Percentiles rank a stretch among this genome's conserved stretches.
These are phyloP conservation scores for Macrocybe gigantea DNA, from an alignment of 768 basidiomycete species.

Conservation along the genomic window DNA sequence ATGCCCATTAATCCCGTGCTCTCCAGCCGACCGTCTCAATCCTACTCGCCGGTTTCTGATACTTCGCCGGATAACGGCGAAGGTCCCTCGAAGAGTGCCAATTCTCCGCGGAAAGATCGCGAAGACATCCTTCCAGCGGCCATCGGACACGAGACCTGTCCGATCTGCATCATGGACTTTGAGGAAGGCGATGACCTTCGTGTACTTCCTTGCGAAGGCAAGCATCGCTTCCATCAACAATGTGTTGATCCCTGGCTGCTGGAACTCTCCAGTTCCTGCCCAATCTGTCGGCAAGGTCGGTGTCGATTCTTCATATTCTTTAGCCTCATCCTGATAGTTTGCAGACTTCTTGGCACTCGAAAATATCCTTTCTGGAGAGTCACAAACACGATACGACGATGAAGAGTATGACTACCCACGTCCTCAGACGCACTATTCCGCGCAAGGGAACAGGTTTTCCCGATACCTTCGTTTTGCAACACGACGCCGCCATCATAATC, in stretches of 20 bases:
- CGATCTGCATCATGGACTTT: constrained; percentile 93
- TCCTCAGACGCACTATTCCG: constrained; percentile 6
- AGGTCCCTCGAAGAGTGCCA: constrained; percentile 11
- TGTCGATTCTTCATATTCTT: background rate
- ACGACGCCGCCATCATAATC: constrained; percentile 22
- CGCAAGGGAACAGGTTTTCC: constrained; percentile 40
- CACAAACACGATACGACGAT: constrained; percentile 10
- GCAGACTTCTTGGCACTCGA: constrained; percentile 59
- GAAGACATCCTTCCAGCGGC: constrained; percentile 51
- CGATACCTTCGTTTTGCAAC: constrained; percentile 51
- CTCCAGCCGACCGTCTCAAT: background rate
- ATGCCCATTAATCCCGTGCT: background rate
- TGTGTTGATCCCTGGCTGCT: constrained; percentile 95
- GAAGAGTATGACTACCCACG: constrained; percentile 13
- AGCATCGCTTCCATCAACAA: constrained; percentile 83
- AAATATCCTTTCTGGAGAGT: constrained; percentile 39
- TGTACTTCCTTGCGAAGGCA: constrained; percentile 85
- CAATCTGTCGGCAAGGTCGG: constrained; percentile 86
- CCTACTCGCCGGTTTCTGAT: background rate
- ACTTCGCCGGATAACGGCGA: constrained; percentile 12
- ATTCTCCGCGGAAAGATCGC: constrained; percentile 6
- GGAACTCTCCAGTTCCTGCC: constrained; percentile 85
- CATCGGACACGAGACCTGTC: constrained; percentile 83
- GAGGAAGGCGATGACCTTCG: constrained; percentile 91
- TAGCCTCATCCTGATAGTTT: background rate